Base-by-base conservation (phyloP, 768 basidiomycete genomes). In the Galerina marginata region DNA sequence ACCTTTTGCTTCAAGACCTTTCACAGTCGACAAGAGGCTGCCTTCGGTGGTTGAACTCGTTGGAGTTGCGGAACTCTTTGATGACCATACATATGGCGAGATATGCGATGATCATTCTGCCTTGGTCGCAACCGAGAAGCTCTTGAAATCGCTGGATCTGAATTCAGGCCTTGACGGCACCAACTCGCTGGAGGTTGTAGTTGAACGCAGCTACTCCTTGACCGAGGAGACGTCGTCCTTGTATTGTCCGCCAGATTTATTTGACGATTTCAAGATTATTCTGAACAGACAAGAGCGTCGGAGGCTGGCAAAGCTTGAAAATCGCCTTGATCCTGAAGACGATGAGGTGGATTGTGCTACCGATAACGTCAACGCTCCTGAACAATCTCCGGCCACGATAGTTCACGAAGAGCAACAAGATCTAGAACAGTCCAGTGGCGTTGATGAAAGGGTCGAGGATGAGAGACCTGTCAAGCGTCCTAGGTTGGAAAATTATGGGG, bases 201-300 rank as follows among this genome's bases (percentile, higher is more conserved):
- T 9, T 12, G 25, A 38, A 14, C 15, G 26, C 9, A 23, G 33
- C 16, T 46, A 29, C 25, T 25, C 49, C 2, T 50, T 47, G 56
- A 58, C 26, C 20, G 23, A 40, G 10, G 45, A n/a, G 9, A 9
- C 15, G 1, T 42, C 40, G 23, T 20, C 38, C 11, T 26, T 47
- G 2, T 45, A 60, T 63, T 39, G 51, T 16, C 58, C 52, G 9
- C 59, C 46, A 1, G 36, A 39, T 2, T 26, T 45, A 9, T 49
- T 58, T 9, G 62, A 61, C 15, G 67, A 62, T 5, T 74, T 69
- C 26, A 74, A 74, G 15, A 73, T 83, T 10, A 67, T 83, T 36
- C 63, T 83, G 54, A 81, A 80, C 16, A 73, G 78, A 42, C 71
- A 70, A 23, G 83, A 85, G 60, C 72, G 82, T 5, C 59, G 56